Evolutionary conservation across 495 filamentous ascomycete species (phyloP), one percentile per base, ranked within the genome.

Genomic region (Penicillium coffeae): DNA sequence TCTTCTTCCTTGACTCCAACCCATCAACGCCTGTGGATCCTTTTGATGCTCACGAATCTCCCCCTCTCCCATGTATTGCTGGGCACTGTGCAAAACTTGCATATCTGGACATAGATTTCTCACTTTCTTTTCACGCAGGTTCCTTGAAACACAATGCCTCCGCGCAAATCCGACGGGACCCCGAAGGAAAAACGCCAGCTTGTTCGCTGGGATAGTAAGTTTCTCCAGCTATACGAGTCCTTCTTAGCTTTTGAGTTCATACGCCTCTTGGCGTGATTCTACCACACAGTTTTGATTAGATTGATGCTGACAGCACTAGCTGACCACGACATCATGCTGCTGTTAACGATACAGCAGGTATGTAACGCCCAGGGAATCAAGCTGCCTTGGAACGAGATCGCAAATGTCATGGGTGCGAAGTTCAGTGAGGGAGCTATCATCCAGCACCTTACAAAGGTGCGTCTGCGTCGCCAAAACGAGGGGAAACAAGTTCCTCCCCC

Each of bases 371-470:
- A 56, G 0, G 51, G 52, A 1, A 37, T 74, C 8, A 71, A 62
- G 22, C 58, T 79, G 2, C 74, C 74, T 0, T 78, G 71, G 72
- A 46, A 54, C 0, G 47, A 62, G 0, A 56, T 75, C 18, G 74
- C 65, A 4, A 43, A 33, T 5, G 54, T 41, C 3, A 71, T 79
- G 64, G 64, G 63, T 1, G 27, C 47, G 0, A 62, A 63, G 18
- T 65, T 69, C 14, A 69, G 63, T 0, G 69, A 71, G 21, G 68
- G 74, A 1, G 71, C 73, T 0, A 72, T 79, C 13, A 56, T 75
- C 1, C 76, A 79, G 49, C 76, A 79, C 35, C 52, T 78, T 1
- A 59, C 71, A 0, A 79, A 79, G 44, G 45, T 78, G 1, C 73
- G 74, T 1, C 5, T n/a, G 5, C 64, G 62, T 16, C 60, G 70